Conservation (phyloP, 495 filamentous ascomycete species). For the Clohesyomyces aquaticus region DNA sequence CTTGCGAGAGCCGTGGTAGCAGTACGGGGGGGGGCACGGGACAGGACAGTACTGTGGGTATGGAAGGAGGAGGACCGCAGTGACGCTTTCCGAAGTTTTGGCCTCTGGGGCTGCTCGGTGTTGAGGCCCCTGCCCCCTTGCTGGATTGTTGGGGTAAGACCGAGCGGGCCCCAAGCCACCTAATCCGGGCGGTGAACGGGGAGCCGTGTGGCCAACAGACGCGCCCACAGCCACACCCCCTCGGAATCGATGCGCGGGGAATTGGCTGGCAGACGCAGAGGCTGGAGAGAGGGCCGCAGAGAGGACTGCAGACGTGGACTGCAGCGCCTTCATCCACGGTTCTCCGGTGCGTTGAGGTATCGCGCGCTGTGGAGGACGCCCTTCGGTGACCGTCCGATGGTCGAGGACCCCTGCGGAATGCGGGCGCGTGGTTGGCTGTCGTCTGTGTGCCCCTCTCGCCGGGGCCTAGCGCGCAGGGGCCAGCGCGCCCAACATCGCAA, state of each 20-base stretch:
- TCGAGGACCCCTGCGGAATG: not conserved
- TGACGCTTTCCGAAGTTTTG: constrained; percentile 30
- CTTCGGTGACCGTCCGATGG: constrained; percentile 13
- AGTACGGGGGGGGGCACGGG: not conserved
- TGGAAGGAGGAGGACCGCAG: constrained; percentile 17
- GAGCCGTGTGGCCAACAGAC: constrained; percentile 27
- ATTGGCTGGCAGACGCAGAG: too few species aligned
- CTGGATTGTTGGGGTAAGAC: constrained; percentile 34
- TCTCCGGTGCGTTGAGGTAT: not conserved
- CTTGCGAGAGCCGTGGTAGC: constrained; percentile 4
- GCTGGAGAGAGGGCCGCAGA: too few species aligned
- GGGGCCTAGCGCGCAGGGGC: not conserved
- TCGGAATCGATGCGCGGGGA: not conserved
- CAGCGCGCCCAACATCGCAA: constrained; percentile 1
- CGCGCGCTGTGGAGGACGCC: not conserved
- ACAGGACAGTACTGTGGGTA: not conserved
- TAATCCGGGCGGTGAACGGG: constrained; percentile 24
- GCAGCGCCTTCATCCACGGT: not conserved
- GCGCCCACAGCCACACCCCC: not conserved
- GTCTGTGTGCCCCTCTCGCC: not conserved
- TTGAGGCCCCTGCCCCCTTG: constrained; percentile 26
- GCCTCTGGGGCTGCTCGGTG: constrained; percentile 27
- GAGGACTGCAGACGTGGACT: too few species aligned
- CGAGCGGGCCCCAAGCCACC: constrained; percentile 12
- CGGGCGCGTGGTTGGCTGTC: constrained; percentile 6